Conservation (phyloP, 768 basidiomycete species). For the Leccinum rimulosum region DNA sequence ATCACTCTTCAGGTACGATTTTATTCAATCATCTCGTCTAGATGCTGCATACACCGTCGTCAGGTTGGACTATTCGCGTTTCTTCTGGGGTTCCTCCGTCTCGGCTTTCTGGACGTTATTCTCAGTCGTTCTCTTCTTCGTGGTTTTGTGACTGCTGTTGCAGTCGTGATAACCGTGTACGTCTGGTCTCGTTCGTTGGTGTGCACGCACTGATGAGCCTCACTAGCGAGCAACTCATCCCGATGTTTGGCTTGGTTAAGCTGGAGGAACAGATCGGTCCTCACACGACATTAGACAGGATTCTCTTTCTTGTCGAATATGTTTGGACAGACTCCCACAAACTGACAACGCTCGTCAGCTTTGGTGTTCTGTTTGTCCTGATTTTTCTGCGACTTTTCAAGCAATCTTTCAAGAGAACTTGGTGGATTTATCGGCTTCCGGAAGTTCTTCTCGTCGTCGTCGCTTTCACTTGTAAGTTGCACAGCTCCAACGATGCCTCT, state of each 20-base stretch:
- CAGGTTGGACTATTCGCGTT: conserved; percentile 86
- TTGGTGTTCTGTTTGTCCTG: conserved; percentile 64
- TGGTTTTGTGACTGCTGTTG: conserved; percentile 85
- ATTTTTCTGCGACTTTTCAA: conserved; percentile 61
- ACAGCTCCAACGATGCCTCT: background rate
- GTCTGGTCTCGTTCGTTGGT: conserved; percentile 24
- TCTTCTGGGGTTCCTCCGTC: conserved; percentile 78
- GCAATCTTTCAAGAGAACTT: conserved; percentile 53
- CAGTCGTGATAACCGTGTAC: conserved; percentile 81
- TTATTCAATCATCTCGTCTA: background rate
- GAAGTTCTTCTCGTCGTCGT: conserved; percentile 91
- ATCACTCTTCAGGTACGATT: conserved; percentile 74
- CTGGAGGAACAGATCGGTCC: conserved; percentile 56
- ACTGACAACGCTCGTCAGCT: conserved; percentile 72
- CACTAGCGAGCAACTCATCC: conserved; percentile 75
- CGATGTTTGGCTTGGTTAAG: conserved; percentile 79
- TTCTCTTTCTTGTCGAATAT: conserved; percentile 68
- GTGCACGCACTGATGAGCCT: background rate
- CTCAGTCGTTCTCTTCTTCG: conserved; percentile 84
- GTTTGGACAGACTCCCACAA: conserved; percentile 54
- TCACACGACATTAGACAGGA: conserved; percentile 71
- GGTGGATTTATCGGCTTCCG: conserved; percentile 78
- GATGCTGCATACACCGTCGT: background rate
- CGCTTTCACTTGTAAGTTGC: conserved; percentile 67
- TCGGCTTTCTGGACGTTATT: conserved; percentile 93